Base-by-base conservation (phyloP, 2,329 filamentous ascomycete species). In the Curvularia sp. region DNA sequence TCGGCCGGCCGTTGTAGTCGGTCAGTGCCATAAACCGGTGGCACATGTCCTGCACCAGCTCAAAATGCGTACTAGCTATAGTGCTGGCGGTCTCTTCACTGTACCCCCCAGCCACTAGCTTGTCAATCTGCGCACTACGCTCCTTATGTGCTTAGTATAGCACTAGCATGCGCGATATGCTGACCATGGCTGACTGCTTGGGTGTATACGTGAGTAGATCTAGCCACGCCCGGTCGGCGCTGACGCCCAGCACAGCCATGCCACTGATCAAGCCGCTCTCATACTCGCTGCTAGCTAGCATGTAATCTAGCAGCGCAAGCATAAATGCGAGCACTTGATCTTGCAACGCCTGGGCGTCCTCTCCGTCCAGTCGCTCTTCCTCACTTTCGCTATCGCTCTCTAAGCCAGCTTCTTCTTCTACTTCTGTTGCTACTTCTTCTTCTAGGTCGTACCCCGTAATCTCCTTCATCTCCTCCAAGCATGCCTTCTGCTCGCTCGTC, bases 191-290 rank as follows among this genome's bases (percentile, higher is more conserved):
- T 0, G 49, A 44, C 31, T 31, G 28, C 53, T 57, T 57, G 15
- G 53, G 58, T 8, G 57, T 60, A 31, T 60, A 60, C 42, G 51
- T 28, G 15, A 59, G 46, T 30, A 30, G 43, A 50, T 49, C 53
- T 22, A 60, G 35, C 58, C 35, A 60, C 13, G 38, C 35, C 31
- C 26, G 28, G 13, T 50, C 18, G 1, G 1, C 18, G 18, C 18
- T 18, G 18, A 18, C 18, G 1, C 18, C 18, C 18, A 18, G 18
- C 18, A 18, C 18, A 1, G 18, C 18, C 18, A 18, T 18, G 18
- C 18, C 18, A 18, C 18, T 18, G 18, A 18, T 18, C 1, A 18
- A 18, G 18, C 18, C 1, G 18, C 18, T 18, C 18, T 18, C 18
- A 18, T 18, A 18, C 18, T 18, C 18, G 18, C 18, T 18, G 18